Base-by-base conservation (phyloP, 2,329 filamentous ascomycete genomes). In the Fusarium buxicola region DNA sequence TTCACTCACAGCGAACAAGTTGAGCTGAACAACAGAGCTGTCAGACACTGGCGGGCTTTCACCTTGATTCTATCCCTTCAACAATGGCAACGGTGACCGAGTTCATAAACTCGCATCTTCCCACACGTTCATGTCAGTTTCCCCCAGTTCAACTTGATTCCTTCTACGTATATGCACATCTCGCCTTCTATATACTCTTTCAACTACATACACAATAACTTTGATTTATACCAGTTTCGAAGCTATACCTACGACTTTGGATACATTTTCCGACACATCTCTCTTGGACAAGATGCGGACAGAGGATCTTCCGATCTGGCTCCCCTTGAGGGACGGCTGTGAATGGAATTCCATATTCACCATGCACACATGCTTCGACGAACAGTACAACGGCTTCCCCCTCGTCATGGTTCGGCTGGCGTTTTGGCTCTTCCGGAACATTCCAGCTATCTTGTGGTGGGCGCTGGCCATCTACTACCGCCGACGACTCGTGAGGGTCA, bases 311-410 rank as follows among this genome's bases (percentile, higher is more conserved):
- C 35, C 31, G 53, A 13, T 27, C 21, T 58, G 53, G 63, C 47
- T 60, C 24, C 48, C 48, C 24, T 31, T 65, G 15, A 31, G 18
- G 21, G 44, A 48, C 11, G 24, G 46, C 24, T 61, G 57, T 44
- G 45, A 61, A 34, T 58, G 48, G 44, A 40, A 58, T 32, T 60
- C 47, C 16, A 32, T 47, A 15, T 57, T 63, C 40, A 48, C 36
- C 21, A 32, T 48, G 8, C 31, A 47, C 18, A 15, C 40, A 10
- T 58, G 53, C 39, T 60, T 63, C 28, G 50, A 67, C 15, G 9
- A 39, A 12, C 27, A 61, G 12, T 46, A 68, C 40, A 28, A 45
- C 36, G 53, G 55, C 41, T 11, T 69, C 24, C 11, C 58, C 24
- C 9, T 61, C 10, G 9, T n/a, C 13, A 21, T 63, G 3, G 35